Conservation (phyloP, 169 alveolate genomes). For the Cryptosporidium viatorum region DNA sequence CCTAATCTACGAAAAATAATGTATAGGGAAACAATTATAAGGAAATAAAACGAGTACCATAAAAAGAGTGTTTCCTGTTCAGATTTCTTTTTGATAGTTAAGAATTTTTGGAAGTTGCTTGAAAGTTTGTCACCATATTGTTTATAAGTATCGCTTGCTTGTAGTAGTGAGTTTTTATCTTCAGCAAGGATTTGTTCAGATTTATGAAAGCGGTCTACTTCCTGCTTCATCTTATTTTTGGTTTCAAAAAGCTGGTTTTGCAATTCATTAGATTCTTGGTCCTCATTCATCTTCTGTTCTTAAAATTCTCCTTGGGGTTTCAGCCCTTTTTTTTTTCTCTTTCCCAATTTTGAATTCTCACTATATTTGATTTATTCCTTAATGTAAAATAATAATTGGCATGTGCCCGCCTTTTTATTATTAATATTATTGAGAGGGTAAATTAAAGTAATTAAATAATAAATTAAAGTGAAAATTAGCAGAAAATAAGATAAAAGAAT, state of each 20-base stretch:
- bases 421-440: background rate
- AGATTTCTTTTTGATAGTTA: background rate
- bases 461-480: background rate
- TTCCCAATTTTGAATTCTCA: background rate
- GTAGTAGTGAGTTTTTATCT: background rate
- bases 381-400: background rate
- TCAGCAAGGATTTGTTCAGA: constrained; percentile 44
- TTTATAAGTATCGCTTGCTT: constrained; percentile 6
- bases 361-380: no score
- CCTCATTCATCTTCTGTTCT: constrained; percentile 6
- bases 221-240: constrained; percentile 37
- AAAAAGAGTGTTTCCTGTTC: constrained; percentile 31
- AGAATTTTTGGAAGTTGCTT: background rate
- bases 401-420: constrained; percentile 2
- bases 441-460: background rate
- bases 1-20: constrained; percentile 50
- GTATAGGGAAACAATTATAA: constrained; percentile 15
- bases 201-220: constrained; percentile 37
- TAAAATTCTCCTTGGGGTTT: background rate
- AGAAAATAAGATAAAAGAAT: background rate
- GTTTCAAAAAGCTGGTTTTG: constrained; percentile 43
- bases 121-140: constrained; percentile 18
- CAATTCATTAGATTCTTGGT: constrained; percentile 5
- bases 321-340: background rate
- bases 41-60: constrained; percentile 63